A percentile compares a stretch with the other conserved stretches of the same genome.
These are phyloP conservation scores for Rugosomyces carneus DNA, from an alignment of 1,284 basidiomycete genomes.

Conservation along the genomic window DNA sequence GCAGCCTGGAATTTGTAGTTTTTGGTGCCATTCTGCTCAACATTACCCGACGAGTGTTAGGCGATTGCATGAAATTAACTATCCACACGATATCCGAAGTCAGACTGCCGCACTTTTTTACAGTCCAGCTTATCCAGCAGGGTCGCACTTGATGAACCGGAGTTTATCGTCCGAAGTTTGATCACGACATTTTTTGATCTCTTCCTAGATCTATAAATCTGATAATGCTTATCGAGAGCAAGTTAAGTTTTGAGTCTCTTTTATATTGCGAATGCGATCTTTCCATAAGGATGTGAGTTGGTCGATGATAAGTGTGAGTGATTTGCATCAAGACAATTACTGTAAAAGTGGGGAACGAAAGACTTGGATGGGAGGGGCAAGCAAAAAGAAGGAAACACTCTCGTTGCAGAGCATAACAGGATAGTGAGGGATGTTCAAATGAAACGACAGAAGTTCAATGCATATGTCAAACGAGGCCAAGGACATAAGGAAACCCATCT, in stretches of 20 bases:
- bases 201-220: not conserved
- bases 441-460: conserved; percentile 3
- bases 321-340: conserved; percentile 14
- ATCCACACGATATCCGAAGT: too few relatives aligned
- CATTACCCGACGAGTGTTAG: too few relatives aligned
- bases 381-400: not conserved
- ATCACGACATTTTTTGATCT: too few relatives aligned
- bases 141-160: too few relatives aligned
- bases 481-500: not conserved
- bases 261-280: conserved; percentile 14
- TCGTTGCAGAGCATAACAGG: conserved; percentile 1
- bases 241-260: not conserved
- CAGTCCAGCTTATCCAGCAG: too few relatives aligned
- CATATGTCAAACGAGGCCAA: conserved; percentile 5
- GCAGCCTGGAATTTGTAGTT: not conserved
- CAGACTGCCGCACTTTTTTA: too few relatives aligned
- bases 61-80: too few relatives aligned
- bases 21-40: too few relatives aligned
- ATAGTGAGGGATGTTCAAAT: not conserved
- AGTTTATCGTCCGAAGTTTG: too few relatives aligned
- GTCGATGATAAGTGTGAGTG: conserved; percentile 6
- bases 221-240: not conserved
- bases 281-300: conserved; percentile 15
- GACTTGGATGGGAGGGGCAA: conserved; percentile 1
- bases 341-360: conserved; percentile 1